Evolutionary conservation across 225 moss, liverwort and hornwort species (phyloP), one percentile per base, ranked within the genome.

Genomic region (Straminergon stramineum): DNA sequence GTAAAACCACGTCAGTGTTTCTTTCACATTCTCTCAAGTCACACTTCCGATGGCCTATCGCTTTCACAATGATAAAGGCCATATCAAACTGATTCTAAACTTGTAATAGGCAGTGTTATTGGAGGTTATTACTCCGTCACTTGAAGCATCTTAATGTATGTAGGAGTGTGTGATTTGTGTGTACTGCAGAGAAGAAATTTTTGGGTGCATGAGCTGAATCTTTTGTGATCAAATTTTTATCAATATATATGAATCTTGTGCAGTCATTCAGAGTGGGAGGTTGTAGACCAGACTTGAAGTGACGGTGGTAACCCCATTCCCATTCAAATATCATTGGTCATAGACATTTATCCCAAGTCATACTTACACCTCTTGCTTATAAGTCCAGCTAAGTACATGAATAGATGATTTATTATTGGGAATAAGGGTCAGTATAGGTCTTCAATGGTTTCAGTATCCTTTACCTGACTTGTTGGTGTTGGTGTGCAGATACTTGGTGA

Each of bases 1-100:
- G 98, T 81, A 94, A 97, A 94, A 97, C 96, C 85, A 96, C 98
- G 98, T 98, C 86, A 89, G 90, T 87, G 43, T 90, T 87, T 61
- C 89, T 89, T 73, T 57, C 52, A 52, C 85, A 48, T 85, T 26
- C 84, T 66, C 85, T 86, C 9, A 22, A 53, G 48, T 34, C 58
- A 39, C 15, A 45, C 68, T 68, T 82, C 75, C 35, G 39, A 70
- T 31, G 84, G 84, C 55, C 27, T 27, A 28, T 37, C 28, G 13
- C 30, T 84, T 69, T 84, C 57, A 28, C 68, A 39, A 14, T 70
- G 51, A 67, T 31, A 30, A 10, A 37, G 39, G 41, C 41, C 53
- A 37, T 73, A 24, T 37, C 55, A 71, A 60, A 52, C n/a, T 70
- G 70, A 85, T 53, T 53, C n/a, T 55, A n/a, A 68, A 68, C 37